phyloP scores from a whole-genome alignment of 2,329 filamentous ascomycete species.

The Epichloe scottii region DNA sequence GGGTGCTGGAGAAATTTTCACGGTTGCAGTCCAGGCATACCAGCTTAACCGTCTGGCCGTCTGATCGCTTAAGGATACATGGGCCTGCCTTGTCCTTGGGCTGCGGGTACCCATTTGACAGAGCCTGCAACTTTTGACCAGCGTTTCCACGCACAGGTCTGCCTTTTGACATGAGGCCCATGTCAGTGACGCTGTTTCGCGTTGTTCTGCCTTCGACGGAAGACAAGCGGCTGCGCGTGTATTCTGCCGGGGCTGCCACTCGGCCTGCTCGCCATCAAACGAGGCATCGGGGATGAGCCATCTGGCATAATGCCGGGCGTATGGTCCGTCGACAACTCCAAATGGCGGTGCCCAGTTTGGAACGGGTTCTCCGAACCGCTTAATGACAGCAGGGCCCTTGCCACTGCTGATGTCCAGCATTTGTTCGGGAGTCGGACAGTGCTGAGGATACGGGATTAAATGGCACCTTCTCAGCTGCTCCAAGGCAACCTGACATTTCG shows the following conservation, averaged over 20 bases:
- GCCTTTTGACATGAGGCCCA: slow-evolving; percentile 32
- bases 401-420: slow-evolving; percentile 63
- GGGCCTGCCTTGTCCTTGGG: slow-evolving; percentile 75
- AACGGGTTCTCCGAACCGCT: slow-evolving; percentile 47
- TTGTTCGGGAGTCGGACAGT: slow-evolving; percentile 51
- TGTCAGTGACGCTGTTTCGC: slow-evolving; percentile 51
- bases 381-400: slow-evolving; percentile 56
- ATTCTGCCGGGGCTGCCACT: slow-evolving; percentile 30
- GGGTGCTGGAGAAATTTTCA: slow-evolving; percentile 88
- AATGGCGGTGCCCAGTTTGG: slow-evolving; percentile 76
- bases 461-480: slow-evolving; percentile 90
- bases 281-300: slow-evolving; percentile 85
- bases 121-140: slow-evolving; percentile 53
- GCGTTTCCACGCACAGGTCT: slow-evolving; percentile 36
- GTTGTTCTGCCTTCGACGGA: slow-evolving; percentile 61
- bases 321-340: slow-evolving; percentile 84
- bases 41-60: slow-evolving; percentile 78
- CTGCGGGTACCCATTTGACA: slow-evolving; percentile 58
- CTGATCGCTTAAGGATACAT: slow-evolving; percentile 72
- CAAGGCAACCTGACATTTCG: slow-evolving; percentile 85
- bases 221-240: slow-evolving; percentile 31
- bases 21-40: slow-evolving; percentile 81
- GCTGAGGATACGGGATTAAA: slow-evolving; percentile 77
- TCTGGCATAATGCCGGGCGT: slow-evolving; percentile 85
- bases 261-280: slow-evolving; percentile 59